Percentiles rank a stretch among this genome's conserved stretches.
These are phyloP conservation scores for Aegle marmelos DNA, from an alignment of 345 rosid genomes.

Conservation along the genomic window DNA sequence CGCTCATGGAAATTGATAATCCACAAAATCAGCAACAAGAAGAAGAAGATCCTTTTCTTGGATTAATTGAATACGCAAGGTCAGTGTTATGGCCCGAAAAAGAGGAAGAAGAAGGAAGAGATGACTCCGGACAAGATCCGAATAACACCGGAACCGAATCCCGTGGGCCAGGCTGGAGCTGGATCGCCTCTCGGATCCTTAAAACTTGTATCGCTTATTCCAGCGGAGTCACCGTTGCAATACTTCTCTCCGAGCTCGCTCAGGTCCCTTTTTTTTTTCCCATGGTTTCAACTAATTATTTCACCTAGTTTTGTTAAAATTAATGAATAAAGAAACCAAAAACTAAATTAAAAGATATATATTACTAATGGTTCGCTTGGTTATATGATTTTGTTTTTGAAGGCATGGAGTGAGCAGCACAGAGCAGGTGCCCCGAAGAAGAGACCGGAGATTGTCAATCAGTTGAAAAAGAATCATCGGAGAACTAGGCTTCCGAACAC, in stretches of 20 bases:
- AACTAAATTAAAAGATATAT: not conserved
- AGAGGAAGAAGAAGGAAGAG: conserved; percentile 25
- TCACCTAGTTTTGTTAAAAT: not conserved
- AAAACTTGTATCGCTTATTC: conserved; percentile 80
- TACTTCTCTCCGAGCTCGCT: conserved; percentile 77
- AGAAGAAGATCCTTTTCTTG: conserved; percentile 62
- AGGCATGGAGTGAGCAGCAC: conserved; percentile 66
- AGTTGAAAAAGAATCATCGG: conserved; percentile 58
- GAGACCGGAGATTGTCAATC: conserved; percentile 61
- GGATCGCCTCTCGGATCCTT: conserved; percentile 74
- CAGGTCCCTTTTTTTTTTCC: conserved; percentile 40
- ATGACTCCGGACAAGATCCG: not conserved
- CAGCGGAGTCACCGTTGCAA: conserved; percentile 89
- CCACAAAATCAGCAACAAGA: conserved; percentile 10
- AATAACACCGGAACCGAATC: conserved; percentile 21
- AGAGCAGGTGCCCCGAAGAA: conserved; percentile 53
- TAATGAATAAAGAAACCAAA: not conserved
- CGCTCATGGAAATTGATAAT: conserved; percentile 40
- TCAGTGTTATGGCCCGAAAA: conserved; percentile 46
- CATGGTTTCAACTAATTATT: not conserved
- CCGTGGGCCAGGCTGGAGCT: conserved; percentile 72
- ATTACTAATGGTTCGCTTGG: not conserved
- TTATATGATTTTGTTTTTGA: not conserved
- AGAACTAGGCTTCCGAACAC: conserved; percentile 71
- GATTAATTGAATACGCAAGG: conserved; percentile 69